Base-by-base conservation (phyloP, 352 stramenopile genomes). In the Phytopythium vexans region DNA sequence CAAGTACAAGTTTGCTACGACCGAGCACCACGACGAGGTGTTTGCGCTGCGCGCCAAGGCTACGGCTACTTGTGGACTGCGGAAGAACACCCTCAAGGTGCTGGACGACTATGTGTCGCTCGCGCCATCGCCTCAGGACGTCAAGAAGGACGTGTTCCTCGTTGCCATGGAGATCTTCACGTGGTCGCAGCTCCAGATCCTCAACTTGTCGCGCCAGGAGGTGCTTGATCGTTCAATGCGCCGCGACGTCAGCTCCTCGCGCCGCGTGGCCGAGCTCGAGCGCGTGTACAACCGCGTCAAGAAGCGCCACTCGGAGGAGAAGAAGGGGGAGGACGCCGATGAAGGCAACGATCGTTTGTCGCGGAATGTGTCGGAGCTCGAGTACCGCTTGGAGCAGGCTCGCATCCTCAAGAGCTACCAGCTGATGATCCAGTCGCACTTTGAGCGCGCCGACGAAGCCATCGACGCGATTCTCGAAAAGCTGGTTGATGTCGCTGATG, bases 11-110 rank as follows among this genome's bases (percentile, higher is more conserved):
- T 86, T 81, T 44, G 62, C 52, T 14, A 71, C 58, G 11, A 15
- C 61, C 1, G 60, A 60, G n/a, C 63, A 88, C 16, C 78, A 84
- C 51, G 66, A 82, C 31, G 56, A 71, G 3, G 68, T 89, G 6
- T 89, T 79, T 47, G 66, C 66, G 39, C 67, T 87, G 42, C 82
- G 78, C n/a, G 51, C 66, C 12, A 89, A 89, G 56, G 71, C 82
- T 10, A 74, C 81, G 0, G 82, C 82, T 7, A 67, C 71, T 8
- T 77, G 70, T 9, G 82, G 84, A 3, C 57, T 89, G 6, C 57
- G 66, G 16, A 39, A 53, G 11, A 68, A 64, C 14, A 45, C 84
- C 10, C 66, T 90, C 41, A 52, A 55, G 37, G 64, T 89, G 33
- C 60, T 94, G 0, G 69, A 90, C 47, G 70, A 87, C 51, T 92